Conservation (phyloP, 2,329 filamentous ascomycete species). For the Apiospora hydei region DNA sequence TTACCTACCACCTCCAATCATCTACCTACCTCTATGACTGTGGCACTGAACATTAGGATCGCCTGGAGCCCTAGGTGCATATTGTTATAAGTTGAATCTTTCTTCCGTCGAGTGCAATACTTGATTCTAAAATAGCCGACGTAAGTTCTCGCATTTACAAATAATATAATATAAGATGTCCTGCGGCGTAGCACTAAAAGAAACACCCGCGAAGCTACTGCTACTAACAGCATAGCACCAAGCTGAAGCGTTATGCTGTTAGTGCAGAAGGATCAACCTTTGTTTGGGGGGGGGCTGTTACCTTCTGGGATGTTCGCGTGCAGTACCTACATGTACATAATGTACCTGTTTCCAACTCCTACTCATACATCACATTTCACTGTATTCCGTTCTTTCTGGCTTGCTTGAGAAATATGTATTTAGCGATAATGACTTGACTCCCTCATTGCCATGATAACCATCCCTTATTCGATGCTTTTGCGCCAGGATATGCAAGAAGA, state of each 20-base stretch:
- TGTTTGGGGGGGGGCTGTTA: not conserved
- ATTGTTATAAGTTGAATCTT: too few species aligned
- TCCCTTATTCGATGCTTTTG: not conserved
- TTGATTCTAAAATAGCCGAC: not conserved
- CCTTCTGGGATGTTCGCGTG: not conserved
- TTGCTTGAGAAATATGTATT: not conserved
- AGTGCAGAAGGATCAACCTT: not conserved
- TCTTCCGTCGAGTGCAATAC: not conserved
- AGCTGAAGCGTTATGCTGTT: not conserved
- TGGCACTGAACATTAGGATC: too few species aligned
- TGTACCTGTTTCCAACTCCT: not conserved
- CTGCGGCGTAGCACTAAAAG: constrained; percentile 1
- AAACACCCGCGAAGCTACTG: not conserved
- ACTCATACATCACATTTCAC: not conserved
- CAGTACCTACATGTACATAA: not conserved
- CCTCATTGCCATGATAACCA: constrained; percentile 9
- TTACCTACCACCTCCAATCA: too few species aligned
- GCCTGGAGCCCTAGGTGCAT: too few species aligned
- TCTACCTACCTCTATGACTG: too few species aligned
- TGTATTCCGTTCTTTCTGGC: not conserved
- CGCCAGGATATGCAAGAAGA: constrained; percentile 5
- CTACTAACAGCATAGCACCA: not conserved
- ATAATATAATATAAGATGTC: not conserved
- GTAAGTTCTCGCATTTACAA: not conserved
- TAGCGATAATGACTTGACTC: constrained; percentile 6